These are phyloP conservation scores for Paraphoma sp. DNA, from an alignment of 2,329 filamentous ascomycete species.

Conservation along the genomic window DNA sequence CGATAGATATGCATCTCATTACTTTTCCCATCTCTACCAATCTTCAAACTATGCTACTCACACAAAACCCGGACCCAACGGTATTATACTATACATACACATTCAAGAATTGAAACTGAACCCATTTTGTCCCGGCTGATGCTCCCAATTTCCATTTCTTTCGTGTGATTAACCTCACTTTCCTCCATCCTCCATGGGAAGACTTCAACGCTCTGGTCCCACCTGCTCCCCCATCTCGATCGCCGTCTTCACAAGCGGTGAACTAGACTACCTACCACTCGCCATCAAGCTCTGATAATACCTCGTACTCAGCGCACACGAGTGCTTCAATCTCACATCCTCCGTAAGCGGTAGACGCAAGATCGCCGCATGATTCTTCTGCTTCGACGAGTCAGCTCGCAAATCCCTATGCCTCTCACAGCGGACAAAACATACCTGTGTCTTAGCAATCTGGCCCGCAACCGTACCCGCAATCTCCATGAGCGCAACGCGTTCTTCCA, in stretches of 20 bases:
- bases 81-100: too few relatives aligned
- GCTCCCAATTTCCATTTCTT: too few relatives aligned
- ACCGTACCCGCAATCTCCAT: constrained; percentile 82
- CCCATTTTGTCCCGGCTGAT: too few relatives aligned
- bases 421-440: constrained; percentile 36
- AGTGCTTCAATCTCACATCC: constrained; percentile 74
- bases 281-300: constrained; percentile 67
- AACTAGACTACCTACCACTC: constrained; percentile 4
- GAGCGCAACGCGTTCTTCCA: constrained; percentile 71
- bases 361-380: constrained; percentile 53
- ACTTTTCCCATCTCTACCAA: too few relatives aligned
- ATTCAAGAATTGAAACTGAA: too few relatives aligned
- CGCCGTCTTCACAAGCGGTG: not conserved
- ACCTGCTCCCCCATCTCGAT: not conserved
- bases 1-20: too few relatives aligned
- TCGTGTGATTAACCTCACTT: too few relatives aligned
- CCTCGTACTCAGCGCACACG: constrained; percentile 70
- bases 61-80: too few relatives aligned
- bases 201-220: too few relatives aligned
- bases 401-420: not conserved
- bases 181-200: too few relatives aligned
- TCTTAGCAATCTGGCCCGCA: constrained; percentile 66
- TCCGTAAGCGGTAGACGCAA: constrained; percentile 72
- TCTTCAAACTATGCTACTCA: too few relatives aligned
- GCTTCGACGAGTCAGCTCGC: constrained; percentile 42